Base-by-base conservation (phyloP, 805 yeast species). In the Pachysolen tannophilus region DNA sequence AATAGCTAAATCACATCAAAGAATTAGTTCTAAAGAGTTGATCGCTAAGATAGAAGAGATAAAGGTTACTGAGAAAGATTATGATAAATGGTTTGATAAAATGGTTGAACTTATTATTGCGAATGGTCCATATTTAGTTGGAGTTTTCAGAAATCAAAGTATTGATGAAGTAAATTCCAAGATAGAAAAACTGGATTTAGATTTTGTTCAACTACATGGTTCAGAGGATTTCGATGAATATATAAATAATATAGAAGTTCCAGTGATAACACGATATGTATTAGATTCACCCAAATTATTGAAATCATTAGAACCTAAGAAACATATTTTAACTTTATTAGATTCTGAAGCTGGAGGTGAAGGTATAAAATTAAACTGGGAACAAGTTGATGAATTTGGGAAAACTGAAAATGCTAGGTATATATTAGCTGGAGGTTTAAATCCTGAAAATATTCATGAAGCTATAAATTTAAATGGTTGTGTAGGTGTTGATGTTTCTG, bases 341-440 rank as follows among this genome's bases (percentile, higher is more conserved):
- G 98, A 92, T 50, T 80, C 94, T 2, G 95, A 84, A 47, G 68
- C 68, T 2, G 98, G 98, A 8, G 98, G 98, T 1, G 92, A 86
- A 45, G 98, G 98, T 5, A 72, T 73, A 36, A 47, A 62, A n/a
- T 69, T 87, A 13, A 76, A 82, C 52, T 90, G 97, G 97, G 50
- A 59, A 2, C 55, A 61, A 8, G 61, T 77, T 27, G 49, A 60
- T 2, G 40, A 48, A 10, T 63, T 72, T 61, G 51, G 65, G 21
- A 17, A 41, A 16, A 27, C 40, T 1, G 33, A 41, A 4, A 46
- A 44, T 25, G 60, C 60, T 1, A 51, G 63, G 30, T 84, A 69
- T 47, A 49, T 92, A 0, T 62, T 92, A 19, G 97, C 97, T 0
- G 98, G 98, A 5, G 98, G 98, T 0, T 64, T 92, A 38, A 78